Evolutionary conservation across 306 rosid species (phyloP).

Genomic region (Glycine tomentella): DNA sequence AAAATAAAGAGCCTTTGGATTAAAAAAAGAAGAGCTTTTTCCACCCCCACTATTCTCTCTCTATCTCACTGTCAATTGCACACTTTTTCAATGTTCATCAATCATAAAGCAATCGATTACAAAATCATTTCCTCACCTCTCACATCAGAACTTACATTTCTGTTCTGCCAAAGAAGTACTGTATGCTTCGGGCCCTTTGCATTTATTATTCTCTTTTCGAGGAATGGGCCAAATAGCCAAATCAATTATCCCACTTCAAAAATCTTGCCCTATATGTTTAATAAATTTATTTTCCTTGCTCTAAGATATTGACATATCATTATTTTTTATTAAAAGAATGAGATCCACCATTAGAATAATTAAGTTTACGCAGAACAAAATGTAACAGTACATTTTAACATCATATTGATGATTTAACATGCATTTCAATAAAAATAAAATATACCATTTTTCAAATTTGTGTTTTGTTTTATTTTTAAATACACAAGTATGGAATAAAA

Average conservation of each 20-base stretch:
- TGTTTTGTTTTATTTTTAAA: too few relatives aligned
- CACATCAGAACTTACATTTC: constrained; percentile 67
- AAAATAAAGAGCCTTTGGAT: constrained; percentile 15
- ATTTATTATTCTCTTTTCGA: constrained; percentile 64
- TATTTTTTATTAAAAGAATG: too few relatives aligned
- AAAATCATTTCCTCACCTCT: constrained; percentile 84
- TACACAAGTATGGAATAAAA: too few relatives aligned
- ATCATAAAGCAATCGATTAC: constrained; percentile 99
- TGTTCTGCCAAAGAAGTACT: constrained; percentile 68
- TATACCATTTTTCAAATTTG: too few relatives aligned
- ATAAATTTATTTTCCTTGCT: too few relatives aligned
- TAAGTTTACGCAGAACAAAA: background rate
- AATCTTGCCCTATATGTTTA: background rate
- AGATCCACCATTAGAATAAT: too few relatives aligned
- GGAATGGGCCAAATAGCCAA: constrained; percentile 51
- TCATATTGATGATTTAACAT: background rate
- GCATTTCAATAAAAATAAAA: too few relatives aligned
- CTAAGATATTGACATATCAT: background rate
- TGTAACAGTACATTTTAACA: background rate
- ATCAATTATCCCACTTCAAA: constrained; percentile 36
- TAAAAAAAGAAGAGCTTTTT: background rate
- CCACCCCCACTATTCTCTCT: constrained; percentile 11
- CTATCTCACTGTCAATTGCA: constrained; percentile 49
- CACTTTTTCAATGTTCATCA: constrained; percentile 56
- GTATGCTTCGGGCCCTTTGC: constrained; percentile 61